phyloP scores from a whole-genome alignment of 306 rosid genomes.

The Citrullus colocynthis region DNA sequence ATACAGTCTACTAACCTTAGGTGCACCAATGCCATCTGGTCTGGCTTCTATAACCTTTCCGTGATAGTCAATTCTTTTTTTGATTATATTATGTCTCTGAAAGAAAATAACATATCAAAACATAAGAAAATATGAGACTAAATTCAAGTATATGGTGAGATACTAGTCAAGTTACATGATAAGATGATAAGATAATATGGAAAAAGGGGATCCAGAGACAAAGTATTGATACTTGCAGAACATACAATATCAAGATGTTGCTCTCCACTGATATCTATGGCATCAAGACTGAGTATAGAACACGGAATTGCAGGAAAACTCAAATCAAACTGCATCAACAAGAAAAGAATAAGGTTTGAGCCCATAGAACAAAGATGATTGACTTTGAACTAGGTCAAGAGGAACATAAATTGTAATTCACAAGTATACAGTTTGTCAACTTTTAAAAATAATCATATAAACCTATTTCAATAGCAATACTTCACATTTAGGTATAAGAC shows the following conservation, averaged over 20 bases:
- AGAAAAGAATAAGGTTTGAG: constrained; percentile 6
- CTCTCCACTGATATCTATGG: constrained; percentile 88
- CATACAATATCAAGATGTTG: constrained; percentile 81
- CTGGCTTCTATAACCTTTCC: constrained; percentile 57
- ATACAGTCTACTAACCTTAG: constrained; percentile 53
- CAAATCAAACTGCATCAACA: constrained; percentile 73
- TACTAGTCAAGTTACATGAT: background rate
- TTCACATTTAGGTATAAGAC: background rate
- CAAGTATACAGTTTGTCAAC: background rate
- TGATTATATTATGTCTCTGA: constrained; percentile 73
- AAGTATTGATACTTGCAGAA: constrained; percentile 8
- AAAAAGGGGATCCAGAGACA: background rate
- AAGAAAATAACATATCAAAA: constrained; percentile 15
- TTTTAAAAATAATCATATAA: background rate
- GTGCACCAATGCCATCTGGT: constrained; percentile 80
- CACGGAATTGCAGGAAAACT: constrained; percentile 80
- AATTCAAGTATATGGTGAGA: background rate
- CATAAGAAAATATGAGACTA: constrained; percentile 3
- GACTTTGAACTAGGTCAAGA: background rate
- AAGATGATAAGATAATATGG: background rate
- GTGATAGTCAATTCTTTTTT: constrained; percentile 62
- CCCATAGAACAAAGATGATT: background rate
- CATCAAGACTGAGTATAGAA: constrained; percentile 82
- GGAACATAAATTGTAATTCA: background rate
- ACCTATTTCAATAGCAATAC: background rate